phyloP scores from a whole-genome alignment of 2,329 filamentous ascomycete species.

The Acephala macrosclerotiorum region DNA sequence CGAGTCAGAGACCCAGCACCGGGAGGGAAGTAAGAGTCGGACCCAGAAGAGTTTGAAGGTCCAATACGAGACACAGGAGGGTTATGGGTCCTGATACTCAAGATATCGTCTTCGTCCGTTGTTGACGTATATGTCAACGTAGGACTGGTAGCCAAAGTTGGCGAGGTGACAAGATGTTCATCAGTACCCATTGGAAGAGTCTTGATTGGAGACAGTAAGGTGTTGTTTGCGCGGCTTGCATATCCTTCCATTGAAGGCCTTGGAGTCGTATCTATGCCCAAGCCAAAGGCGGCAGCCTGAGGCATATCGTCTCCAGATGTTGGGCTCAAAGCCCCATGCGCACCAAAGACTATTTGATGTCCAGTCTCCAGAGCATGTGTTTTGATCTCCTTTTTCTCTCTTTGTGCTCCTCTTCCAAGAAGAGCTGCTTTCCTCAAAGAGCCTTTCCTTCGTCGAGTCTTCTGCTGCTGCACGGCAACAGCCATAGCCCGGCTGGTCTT shows the following conservation, averaged over 20 bases:
- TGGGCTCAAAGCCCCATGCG: constrained; percentile 31
- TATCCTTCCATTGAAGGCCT: constrained; percentile 56
- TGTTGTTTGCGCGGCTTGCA: constrained; percentile 45
- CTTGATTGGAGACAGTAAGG: constrained; percentile 38
- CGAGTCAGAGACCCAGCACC: constrained; percentile 47
- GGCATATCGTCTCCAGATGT: constrained; percentile 38
- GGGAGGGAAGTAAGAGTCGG: constrained; percentile 68
- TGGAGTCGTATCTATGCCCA: constrained; percentile 56
- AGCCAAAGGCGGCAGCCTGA: constrained; percentile 46
- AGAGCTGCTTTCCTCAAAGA: constrained; percentile 89
- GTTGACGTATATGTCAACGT: constrained; percentile 72
- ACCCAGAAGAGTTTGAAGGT: constrained; percentile 58
- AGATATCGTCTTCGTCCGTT: constrained; percentile 83
- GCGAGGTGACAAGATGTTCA: constrained; percentile 40
- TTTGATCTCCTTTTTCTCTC: constrained; percentile 62
- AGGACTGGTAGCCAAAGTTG: constrained; percentile 55
- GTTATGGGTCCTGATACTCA: constrained; percentile 65
- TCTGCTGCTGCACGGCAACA: constrained; percentile 52
- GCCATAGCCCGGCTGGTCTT: constrained; percentile 44
- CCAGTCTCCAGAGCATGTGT: constrained; percentile 42
- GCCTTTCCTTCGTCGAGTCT: constrained; percentile 76
- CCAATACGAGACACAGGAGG: constrained; percentile 49
- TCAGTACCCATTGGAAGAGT: constrained; percentile 43
- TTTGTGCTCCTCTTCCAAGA: constrained; percentile 74
- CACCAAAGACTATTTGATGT: constrained; percentile 33